Evolutionary conservation across 148 eudicot species (phyloP).

Genomic region (Suaeda aralocaspica): DNA sequence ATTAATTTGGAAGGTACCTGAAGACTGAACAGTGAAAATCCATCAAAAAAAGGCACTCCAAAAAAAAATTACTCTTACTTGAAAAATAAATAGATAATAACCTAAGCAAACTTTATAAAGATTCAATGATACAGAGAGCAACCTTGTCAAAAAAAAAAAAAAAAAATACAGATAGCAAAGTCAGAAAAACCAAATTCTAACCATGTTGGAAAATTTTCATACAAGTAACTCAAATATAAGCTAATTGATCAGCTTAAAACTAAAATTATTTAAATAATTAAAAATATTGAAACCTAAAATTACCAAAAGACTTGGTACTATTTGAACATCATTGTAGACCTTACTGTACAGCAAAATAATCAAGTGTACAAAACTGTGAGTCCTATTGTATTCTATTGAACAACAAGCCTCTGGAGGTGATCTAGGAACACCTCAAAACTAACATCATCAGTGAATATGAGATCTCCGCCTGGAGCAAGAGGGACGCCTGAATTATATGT

Average conservation of each 20-base stretch:
- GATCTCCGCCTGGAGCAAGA: constrained; percentile 71
- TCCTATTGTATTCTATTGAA: constrained; percentile 42
- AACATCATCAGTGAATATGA: constrained; percentile 91
- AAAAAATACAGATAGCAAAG: no score
- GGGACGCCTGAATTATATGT: constrained; percentile 75
- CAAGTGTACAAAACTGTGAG: constrained; percentile 50
- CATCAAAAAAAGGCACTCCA: no score
- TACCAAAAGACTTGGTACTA: not conserved
- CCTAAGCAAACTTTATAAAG: no score
- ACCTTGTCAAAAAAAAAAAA: no score
- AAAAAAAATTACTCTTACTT: no score
- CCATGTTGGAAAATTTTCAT: not conserved
- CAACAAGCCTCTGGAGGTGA: constrained; percentile 89
- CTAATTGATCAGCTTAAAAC: not conserved
- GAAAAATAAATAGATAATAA: no score
- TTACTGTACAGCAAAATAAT: constrained; percentile 44
- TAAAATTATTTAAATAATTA: not conserved
- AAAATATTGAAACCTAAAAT: constrained; percentile 4
- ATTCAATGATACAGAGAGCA: no score
- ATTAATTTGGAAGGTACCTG: no score
- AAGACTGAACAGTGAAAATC: no score
- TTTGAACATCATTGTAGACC: not conserved
- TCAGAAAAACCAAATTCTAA: not conserved
- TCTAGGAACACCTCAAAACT: constrained; percentile 86
- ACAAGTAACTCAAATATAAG: not conserved